Base-by-base conservation (phyloP, 805 yeast species). In the Kregervanrija delftensis region DNA sequence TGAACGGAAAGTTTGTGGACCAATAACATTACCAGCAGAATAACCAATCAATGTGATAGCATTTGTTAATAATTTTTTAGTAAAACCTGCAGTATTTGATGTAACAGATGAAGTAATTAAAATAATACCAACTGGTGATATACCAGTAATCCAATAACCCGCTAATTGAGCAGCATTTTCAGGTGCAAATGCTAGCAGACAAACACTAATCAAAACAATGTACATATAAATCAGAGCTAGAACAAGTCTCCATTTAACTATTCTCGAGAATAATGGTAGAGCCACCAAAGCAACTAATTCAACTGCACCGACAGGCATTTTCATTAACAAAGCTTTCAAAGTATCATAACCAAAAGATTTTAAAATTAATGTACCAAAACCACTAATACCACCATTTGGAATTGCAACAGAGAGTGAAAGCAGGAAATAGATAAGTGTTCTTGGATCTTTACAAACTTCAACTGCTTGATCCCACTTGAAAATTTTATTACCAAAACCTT, bases 1-100 rank as follows among this genome's bases (percentile, higher is more conserved):
- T 5, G 56, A 59, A 52, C 67, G 65, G 74, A 78, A 77, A n/a
- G 75, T 52, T 55, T 76, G 81, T 3, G 81, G 79, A 5, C 76
- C 72, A 31, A 75, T 69, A 22, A 76, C 66, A 48, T 76, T 76
- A 31, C 76, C 65, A 36, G 74, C 58, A 43, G 73, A 66, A 43
- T 71, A 76, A 13, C 69, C 68, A 15, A 67, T 61, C 72, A 73
- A 65, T 17, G 63, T 59, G 46, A 70, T 50, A 30, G 67, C 74
- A 49, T 66, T 72, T 58, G 77, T 69, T 0, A 70, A 62, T 11
- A 73, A 43, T 48, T 66, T 68, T 57, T 76, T 77, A 6, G 81
- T 74, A 50, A 72, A 66, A 34, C 79, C 79, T 6, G 79, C 68
- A 42, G 67, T 61, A 36, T 64, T 64, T 2, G 68, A 48, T 8